phyloP scores from a whole-genome alignment of 805 yeast species.

The Lipomyces yamanashiensis region DNA sequence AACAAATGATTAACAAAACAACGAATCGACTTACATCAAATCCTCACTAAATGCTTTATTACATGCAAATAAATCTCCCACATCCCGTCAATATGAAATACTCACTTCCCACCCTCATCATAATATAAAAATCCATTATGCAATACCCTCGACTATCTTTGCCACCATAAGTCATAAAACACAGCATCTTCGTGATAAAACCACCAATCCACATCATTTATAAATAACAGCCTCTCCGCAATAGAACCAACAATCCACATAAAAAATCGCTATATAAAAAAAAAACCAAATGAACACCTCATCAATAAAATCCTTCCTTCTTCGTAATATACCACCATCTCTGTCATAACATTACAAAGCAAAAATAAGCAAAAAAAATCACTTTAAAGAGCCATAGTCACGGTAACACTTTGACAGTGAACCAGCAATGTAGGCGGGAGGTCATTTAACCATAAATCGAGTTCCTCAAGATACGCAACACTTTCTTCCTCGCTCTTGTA shows the following conservation, averaged over 20 bases:
- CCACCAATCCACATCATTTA: no score
- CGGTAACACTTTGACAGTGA: slow-evolving; percentile 94
- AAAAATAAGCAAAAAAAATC: slow-evolving; percentile 17
- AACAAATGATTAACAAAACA: no score
- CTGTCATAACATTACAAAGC: background rate
- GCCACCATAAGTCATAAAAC: no score
- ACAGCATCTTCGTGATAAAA: no score
- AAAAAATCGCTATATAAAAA: background rate
- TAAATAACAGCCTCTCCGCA: no score
- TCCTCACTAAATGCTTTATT: no score
- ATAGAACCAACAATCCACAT: no score
- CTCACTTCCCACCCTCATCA: background rate
- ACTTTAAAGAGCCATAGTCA: slow-evolving; percentile 78
- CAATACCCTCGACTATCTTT: no score
- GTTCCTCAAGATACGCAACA: slow-evolving; percentile 71
- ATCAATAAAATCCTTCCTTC: background rate
- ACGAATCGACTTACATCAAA: no score
- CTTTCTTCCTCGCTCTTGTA: slow-evolving; percentile 72
- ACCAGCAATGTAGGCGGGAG: slow-evolving; percentile 82
- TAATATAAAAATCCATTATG: background rate
- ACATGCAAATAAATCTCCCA: background rate
- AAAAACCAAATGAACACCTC: background rate
- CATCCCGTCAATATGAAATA: no score
- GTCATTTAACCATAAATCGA: slow-evolving; percentile 79
- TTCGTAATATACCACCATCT: background rate